Conservation (phyloP, 116 monocot genomes). For the Phalaenopsis hybrid region DNA sequence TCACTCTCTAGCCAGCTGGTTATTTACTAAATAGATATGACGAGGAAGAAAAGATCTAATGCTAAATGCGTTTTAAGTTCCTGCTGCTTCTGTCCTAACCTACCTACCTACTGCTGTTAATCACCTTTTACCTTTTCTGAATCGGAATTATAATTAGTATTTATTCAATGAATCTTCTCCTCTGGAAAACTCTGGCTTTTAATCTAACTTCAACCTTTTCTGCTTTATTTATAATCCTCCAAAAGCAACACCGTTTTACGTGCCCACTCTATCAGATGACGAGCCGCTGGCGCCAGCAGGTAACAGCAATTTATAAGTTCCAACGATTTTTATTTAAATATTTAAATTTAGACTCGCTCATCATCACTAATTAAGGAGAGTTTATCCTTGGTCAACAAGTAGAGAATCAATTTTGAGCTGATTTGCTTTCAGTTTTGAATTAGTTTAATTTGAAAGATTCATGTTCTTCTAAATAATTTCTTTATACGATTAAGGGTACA, state of each 20-base stretch:
- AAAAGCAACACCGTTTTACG: neutral
- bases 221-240: neutral
- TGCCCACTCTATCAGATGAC: neutral
- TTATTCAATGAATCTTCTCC: neutral
- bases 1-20: constrained; percentile 26
- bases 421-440: neutral
- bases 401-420: neutral
- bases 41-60: neutral
- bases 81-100: neutral
- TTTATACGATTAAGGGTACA: no score
- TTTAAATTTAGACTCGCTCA: neutral
- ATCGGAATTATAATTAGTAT: neutral
- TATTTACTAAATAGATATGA: neutral
- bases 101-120: neutral
- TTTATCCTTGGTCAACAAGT: no score
- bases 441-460: neutral
- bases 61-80: neutral
- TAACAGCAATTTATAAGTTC: neutral
- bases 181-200: neutral
- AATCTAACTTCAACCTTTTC: neutral
- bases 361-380: no score
- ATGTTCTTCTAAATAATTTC: no score
- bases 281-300: neutral
- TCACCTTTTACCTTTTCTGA: neutral
- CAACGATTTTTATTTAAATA: neutral